phyloP scores from a whole-genome alignment of 2,329 filamentous ascomycete species.

The Bimuria novae-zelandiae region DNA sequence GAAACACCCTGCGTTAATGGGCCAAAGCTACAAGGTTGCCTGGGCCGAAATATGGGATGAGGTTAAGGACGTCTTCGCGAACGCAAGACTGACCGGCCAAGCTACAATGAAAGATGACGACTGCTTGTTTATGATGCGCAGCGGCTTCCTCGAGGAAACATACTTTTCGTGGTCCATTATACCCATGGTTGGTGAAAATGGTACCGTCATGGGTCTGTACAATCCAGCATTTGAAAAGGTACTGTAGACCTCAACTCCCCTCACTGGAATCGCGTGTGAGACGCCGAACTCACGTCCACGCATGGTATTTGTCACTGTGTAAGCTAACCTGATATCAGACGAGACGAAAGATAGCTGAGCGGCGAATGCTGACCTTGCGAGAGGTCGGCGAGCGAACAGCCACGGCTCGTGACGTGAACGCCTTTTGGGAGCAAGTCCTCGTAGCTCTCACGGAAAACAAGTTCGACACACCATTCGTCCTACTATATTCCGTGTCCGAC shows the following conservation, averaged over 20 bases:
- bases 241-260: no score
- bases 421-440: conserved; percentile 74
- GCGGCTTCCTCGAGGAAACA: conserved; percentile 74
- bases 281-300: no score
- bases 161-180: conserved; percentile 86
- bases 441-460: conserved; percentile 74
- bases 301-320: no score
- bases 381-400: conserved; percentile 78
- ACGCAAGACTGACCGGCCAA: conserved; percentile 71
- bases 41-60: conserved; percentile 78
- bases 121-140: conserved; percentile 71
- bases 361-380: conserved; percentile 77
- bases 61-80: conserved; percentile 69
- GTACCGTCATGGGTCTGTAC: conserved; percentile 75
- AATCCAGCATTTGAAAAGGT: conserved; percentile 79
- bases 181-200: conserved; percentile 74
- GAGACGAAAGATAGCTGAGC: conserved; percentile 74
- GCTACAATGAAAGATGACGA: conserved; percentile 86
- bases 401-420: conserved; percentile 70
- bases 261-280: background rate
- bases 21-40: conserved; percentile 67
- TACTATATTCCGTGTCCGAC: conserved; percentile 77
- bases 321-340: conserved; percentile 49
- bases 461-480: conserved; percentile 73
- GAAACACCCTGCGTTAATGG: conserved; percentile 79